Evolutionary conservation across 164 flowering plant genomes (phyloP).

Genomic region (Piper longum): DNA sequence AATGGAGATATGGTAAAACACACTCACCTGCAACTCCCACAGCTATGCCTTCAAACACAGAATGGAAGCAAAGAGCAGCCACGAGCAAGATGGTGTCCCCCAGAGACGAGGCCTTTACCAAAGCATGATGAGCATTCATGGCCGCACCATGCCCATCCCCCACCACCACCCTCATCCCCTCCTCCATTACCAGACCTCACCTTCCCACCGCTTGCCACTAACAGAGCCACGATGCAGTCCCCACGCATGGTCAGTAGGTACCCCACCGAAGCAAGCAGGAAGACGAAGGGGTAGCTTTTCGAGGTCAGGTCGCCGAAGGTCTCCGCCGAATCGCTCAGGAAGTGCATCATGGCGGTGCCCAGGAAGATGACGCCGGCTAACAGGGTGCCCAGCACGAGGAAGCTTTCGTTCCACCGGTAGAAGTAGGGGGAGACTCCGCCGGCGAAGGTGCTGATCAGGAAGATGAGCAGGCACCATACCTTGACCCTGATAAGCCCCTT

Average conservation of each 20-base stretch:
- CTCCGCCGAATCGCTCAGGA: conserved; percentile 50
- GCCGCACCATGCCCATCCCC: not conserved
- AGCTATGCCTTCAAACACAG: conserved; percentile 80
- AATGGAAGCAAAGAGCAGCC: conserved; percentile 67
- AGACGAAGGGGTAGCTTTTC: conserved; percentile 53
- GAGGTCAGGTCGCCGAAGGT: conserved; percentile 37
- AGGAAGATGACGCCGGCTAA: conserved; percentile 82
- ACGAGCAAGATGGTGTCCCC: conserved; percentile 68
- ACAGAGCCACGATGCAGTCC: conserved; percentile 30
- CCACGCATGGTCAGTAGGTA: conserved; percentile 71
- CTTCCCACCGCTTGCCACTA: conserved; percentile 25
- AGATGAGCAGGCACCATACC: conserved; percentile 54
- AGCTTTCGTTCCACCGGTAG: conserved; percentile 61
- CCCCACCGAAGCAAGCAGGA: conserved; percentile 65
- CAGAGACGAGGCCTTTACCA: conserved; percentile 33
- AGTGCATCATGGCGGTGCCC: conserved; percentile 72
- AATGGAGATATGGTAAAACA: too few relatives aligned
- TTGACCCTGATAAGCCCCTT: conserved; percentile 45
- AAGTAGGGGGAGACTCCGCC: conserved; percentile 79
- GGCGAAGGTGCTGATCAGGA: conserved; percentile 49
- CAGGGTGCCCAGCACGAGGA: conserved; percentile 68
- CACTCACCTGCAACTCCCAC: conserved; percentile 63
- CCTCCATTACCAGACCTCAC: conserved; percentile 2
- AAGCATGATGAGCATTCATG: conserved; percentile 13
- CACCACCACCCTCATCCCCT: not conserved